Base-by-base conservation (phyloP, 257 asterid species). In the Nicotiana tabacum region DNA sequence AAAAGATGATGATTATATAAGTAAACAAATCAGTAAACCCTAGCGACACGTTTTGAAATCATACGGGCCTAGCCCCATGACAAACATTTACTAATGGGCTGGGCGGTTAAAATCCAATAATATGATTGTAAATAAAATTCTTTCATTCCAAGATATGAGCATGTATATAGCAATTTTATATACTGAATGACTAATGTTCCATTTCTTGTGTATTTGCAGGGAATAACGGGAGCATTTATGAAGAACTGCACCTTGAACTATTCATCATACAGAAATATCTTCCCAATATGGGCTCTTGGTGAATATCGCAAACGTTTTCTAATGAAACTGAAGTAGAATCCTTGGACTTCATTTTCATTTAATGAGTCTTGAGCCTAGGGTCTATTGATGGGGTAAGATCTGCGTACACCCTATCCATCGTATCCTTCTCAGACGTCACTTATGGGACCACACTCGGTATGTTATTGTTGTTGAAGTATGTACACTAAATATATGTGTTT, bases 271-370 rank as follows among this genome's bases (percentile, higher is more conserved):
- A 82, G 90, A 39, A 89, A 89, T 53, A 89, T 87, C 32, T 90
- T 89, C 16, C 93, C 92, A 0, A 85, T 85, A 74, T 90, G 92
- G 93, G 89, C 90, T 66, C 78, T 90, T 43, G 91, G 83, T 29
- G 81, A 87, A 83, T 90, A 89, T 66, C 89, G 80, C 6, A 85
- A 85, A 7, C 83, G 67, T 55, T 30, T 87, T 58, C 78, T 84
- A 11, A 72, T 6, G 39, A 24, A 72, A 72, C 61, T 46, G 15
- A 24, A 46, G 13, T 72, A 72, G 39, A 46, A 46, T 24, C 9
- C 8, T 62, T 62, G 17, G 12, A 12, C 11, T 62, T 62, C 9
- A 2, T 72, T 46, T 24, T 70, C 9, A 5, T 72, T 72, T 39
- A 43, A 8, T 43, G 39, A 35, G 51, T 43, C 51, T 43, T 43